Evolutionary conservation across 2,329 filamentous ascomycete species (phyloP), one percentile per base, ranked within the genome.

Genomic region (Plenodomus tracheiphilus): DNA sequence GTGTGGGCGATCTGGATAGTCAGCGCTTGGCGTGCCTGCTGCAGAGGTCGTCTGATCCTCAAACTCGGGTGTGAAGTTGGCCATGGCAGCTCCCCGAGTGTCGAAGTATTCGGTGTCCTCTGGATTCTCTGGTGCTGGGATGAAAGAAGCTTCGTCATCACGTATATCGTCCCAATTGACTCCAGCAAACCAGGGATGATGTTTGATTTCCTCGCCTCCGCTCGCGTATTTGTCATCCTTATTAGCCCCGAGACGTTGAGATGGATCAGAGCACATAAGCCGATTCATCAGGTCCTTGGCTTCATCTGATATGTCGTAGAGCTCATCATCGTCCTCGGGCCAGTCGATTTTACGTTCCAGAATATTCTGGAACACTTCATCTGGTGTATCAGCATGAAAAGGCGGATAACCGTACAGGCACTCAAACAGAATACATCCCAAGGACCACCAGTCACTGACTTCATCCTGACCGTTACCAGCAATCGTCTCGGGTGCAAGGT

Each of bases 41-140:
- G 88, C 85, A 8, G 91, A 89, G 1, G 91, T 87, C 36, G 81
- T 75, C 65, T 95, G 89, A 62, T 97, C 94, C 68, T 97, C 93
- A 64, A 97, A 87, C 69, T 99, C 94, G 55, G 96, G 91, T 1
- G 88, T 86, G 70, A 99, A 99, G 2, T 89, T 89, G 64, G 96
- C 90, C 58, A 97, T 80, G 1, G 91, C 95, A 15, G 94, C 94
- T 21, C 94, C 94, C 58, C 94, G 84, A 18, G 90, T 76, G 74
- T 99, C 94, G 62, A 99, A 99, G 68, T 99, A 99, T 67, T 99
- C 95, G 0, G 94, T 99, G 66, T 99, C 93, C 70, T 99, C 94
- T 0, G 91, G 92, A 60, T 99, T 93, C 65, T 96, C 91, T 1
- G 89, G 87, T 35, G 89, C 88, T 0, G 94, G 94, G 10, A 99